phyloP scores from a whole-genome alignment of 306 rosid genomes.

The Castanospermum australe region DNA sequence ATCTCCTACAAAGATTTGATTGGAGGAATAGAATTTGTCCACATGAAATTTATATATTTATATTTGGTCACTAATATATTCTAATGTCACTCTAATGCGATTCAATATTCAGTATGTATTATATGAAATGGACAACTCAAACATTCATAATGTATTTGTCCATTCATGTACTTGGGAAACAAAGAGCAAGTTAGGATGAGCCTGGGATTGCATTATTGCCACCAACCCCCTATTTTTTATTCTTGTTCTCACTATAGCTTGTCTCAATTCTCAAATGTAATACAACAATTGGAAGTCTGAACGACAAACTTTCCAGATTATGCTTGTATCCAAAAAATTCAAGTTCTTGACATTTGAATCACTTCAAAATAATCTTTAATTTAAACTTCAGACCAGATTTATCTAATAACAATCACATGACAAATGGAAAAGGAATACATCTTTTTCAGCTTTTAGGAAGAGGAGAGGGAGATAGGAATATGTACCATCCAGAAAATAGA shows the following conservation, averaged over 20 bases:
- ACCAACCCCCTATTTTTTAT: background rate
- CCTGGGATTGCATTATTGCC: background rate
- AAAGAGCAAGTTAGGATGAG: background rate
- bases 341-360: background rate
- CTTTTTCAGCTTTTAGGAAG: background rate
- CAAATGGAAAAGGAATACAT: background rate
- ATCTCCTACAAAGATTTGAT: conserved; percentile 56
- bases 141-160: background rate
- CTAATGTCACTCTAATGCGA: background rate
- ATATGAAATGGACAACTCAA: background rate
- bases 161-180: background rate
- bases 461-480: background rate
- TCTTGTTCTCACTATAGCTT: background rate
- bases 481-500: background rate
- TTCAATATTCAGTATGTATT: background rate
- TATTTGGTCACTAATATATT: background rate
- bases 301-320: background rate
- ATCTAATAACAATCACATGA: background rate
- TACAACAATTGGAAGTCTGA: background rate
- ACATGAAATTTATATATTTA: background rate
- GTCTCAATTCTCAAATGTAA: background rate
- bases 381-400: background rate
- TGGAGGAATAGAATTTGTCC: background rate
- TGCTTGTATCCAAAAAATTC: background rate
- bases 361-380: background rate